Conservation (phyloP, 768 basidiomycete genomes). For the Phanerochaete sordida region DNA sequence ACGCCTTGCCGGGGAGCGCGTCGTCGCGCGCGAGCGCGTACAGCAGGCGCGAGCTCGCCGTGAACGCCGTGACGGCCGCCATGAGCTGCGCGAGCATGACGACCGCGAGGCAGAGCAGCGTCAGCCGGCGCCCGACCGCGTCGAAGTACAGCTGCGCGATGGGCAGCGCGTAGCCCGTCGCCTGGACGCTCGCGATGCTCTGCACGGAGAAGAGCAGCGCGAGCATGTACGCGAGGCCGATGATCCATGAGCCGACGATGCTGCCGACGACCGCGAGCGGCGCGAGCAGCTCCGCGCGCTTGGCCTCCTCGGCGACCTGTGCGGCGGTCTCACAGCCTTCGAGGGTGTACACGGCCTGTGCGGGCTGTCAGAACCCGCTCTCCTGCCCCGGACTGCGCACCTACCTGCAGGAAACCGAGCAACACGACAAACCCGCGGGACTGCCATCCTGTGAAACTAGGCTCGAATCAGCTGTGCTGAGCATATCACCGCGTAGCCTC, state of each 20-base stretch:
- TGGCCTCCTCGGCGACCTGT: slow-evolving; percentile 60
- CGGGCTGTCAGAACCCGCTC: background rate
- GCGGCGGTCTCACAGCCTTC: slow-evolving; percentile 63
- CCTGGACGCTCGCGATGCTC: slow-evolving; percentile 45
- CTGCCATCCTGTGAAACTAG: slow-evolving; percentile 53
- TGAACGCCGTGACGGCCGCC: slow-evolving; percentile 56
- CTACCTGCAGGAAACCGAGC: slow-evolving; percentile 50
- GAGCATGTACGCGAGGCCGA: slow-evolving; percentile 56
- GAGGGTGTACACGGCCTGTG: slow-evolving; percentile 53
- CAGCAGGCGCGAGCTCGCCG: slow-evolving; percentile 53
- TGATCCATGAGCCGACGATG: slow-evolving; percentile 54
- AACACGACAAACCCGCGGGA: slow-evolving; percentile 54
- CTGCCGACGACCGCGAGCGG: slow-evolving; percentile 54
- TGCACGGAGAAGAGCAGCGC: slow-evolving; percentile 56
- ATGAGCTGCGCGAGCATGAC: slow-evolving; percentile 48
- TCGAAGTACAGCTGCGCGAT: slow-evolving; percentile 58
- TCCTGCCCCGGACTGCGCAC: slow-evolving; percentile 1
- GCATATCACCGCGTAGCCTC: background rate
- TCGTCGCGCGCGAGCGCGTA: slow-evolving; percentile 56
- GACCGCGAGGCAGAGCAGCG: slow-evolving; percentile 49
- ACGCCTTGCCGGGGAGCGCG: slow-evolving; percentile 43
- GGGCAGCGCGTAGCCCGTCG: slow-evolving; percentile 51
- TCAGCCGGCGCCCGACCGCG: slow-evolving; percentile 43
- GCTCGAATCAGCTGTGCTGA: background rate
- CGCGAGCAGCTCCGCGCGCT: slow-evolving; percentile 52